Base-by-base conservation (phyloP, 495 filamentous ascomycete genomes). In the Tricharina praecox region DNA sequence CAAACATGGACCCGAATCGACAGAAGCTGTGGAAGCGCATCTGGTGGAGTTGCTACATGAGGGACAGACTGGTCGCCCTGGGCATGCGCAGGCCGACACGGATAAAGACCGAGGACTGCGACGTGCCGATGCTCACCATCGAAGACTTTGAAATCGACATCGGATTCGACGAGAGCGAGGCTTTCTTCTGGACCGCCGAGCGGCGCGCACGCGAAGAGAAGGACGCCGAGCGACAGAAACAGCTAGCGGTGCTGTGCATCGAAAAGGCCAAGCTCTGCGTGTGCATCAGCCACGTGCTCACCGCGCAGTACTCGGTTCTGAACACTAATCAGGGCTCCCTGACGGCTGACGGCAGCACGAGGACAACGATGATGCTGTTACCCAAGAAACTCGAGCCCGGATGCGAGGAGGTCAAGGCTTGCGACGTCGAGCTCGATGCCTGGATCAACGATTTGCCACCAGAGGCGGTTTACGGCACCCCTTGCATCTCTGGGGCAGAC, bases 41-140 rank as follows among this genome's bases (percentile, higher is more conserved):
- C 47, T 94, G 85, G 86, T 93, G 86, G 86, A 86, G 81, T 39
- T 85, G 80, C 47, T 90, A 87, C 55, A 90, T 88, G 70, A 76
- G 85, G 34, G 86, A 94, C 63, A 81, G 84, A 34, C 64, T 92
- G 26, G 80, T 94, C 49, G 86, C 86, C 3, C 62, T 93, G 16
- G 86, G 85, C 28, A 92, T 93, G 85, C 74, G 86, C 43, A 74
- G 85, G 49, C 86, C 85, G 8, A 87, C 83, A 50, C 70, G 85
- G 34, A 84, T 93, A 63, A 90, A 92, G 69, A 77, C 81, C 52
- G 80, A 86, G 52, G 84, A 93, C 61, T 90, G 78, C 59, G 81
- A 92, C 54, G 85, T 93, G 44, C 82, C 85, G 0, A 87, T 90
- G 83, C 66, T 93, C 45, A 76, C 71, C 15, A 67, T 85, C 45